Base-by-base conservation (phyloP, 2,329 filamentous ascomycete species). In the Amesomyces nigricolor region DNA sequence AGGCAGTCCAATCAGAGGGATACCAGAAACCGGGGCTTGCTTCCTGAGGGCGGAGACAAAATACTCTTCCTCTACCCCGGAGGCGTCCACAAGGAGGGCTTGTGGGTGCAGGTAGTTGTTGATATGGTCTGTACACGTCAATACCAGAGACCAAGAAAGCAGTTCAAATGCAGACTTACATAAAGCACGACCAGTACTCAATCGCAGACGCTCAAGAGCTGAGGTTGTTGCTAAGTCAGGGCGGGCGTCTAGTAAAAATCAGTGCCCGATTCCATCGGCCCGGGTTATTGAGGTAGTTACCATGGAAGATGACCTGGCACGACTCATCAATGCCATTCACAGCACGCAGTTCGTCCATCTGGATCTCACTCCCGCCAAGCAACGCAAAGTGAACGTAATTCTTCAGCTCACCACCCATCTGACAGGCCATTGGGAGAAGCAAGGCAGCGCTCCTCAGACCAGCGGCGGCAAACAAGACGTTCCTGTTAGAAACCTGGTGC, bases 371-470 rank as follows among this genome's bases (percentile, higher is more conserved):
- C 57, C 86, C 79, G 48, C 91, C 87, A 72, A 95, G 79, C 4
- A 97, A 72, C 0, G 82, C 86, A 66, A 95, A 86, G 68, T 97
- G 92, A 8, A 96, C 90, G 59, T 83, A 79, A 65, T 83, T 95
- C 56, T 80, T 76, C 54, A 80, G 77, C 69, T 84, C 79, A 19
- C 70, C 70, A 6, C 85, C 85, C 91, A 96, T 96, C 64, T 89
- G 82, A 70, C 94, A 97, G 5, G 91, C 89, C 66, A 96, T 76
- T 0, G 91, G 90, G 32, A 96, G 73, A 51, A 96, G 69, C 32
- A 80, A 79, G 0, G 88, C 80, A 14, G 85, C 82, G 66, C 89
- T 94, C 68, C 81, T 81, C 49, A 95, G 71, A 58, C 79, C 91
- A 0, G 88, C 85, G 3, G 88, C 85, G 4, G 85, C 86, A 67